phyloP scores from a whole-genome alignment of 805 yeast genomes.

The Danielia reshetovae region DNA sequence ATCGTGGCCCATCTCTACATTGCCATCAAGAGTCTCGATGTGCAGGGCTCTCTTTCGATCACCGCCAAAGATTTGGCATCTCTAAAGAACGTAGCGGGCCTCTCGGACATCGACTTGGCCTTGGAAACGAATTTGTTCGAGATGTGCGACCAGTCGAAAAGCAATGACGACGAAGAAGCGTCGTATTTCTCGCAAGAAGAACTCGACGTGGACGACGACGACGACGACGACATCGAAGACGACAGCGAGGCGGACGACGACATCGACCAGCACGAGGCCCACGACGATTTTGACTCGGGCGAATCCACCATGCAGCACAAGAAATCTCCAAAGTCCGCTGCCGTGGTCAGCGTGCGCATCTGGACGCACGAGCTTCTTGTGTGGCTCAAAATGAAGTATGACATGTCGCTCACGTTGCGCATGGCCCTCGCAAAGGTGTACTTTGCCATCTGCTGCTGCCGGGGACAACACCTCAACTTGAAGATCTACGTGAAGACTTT shows the following conservation, averaged over 20 bases:
- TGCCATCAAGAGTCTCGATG: constrained; percentile 69
- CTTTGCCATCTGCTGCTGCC: constrained; percentile 64
- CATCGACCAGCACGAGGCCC: constrained; percentile 27
- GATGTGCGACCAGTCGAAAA: constrained; percentile 10
- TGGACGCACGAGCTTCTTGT: constrained; percentile 86
- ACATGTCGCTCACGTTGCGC: constrained; percentile 66
- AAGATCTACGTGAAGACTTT: constrained; percentile 61
- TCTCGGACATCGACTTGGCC: constrained; percentile 43
- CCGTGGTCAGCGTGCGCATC: constrained; percentile 68
- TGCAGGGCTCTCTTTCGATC: constrained; percentile 65
- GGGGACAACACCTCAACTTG: constrained; percentile 65
- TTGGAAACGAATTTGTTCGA: constrained; percentile 52
- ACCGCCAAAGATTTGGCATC: constrained; percentile 64
- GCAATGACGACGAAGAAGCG: constrained; percentile 24
- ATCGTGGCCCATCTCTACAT: constrained; percentile 77
- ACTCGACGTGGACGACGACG: constrained; percentile 27
- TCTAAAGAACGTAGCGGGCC: constrained; percentile 26
- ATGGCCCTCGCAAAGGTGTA: constrained; percentile 63
- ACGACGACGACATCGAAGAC: constrained; percentile 39
- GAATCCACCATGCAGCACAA: constrained; percentile 50
- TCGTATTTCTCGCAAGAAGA: constrained; percentile 6
- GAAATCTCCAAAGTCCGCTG: constrained; percentile 61
- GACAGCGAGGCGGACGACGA: constrained; percentile 41
- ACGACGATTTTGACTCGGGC: constrained; percentile 29
- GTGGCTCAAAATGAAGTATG: constrained; percentile 74